Conservation (phyloP, 441 rosid species). For the Aleurites moluccanus region DNA sequence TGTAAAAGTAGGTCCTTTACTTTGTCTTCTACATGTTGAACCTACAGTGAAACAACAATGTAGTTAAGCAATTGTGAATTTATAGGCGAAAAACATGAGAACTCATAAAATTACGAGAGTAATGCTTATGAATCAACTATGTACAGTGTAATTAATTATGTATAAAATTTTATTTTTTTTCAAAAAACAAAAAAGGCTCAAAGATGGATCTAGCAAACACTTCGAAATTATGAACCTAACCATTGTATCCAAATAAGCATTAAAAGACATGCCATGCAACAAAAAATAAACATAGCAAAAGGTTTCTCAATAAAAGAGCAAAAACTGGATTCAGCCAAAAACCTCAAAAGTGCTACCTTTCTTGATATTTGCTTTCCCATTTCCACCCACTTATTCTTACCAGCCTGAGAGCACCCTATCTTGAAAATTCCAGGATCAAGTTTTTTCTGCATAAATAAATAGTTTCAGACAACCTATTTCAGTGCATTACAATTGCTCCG, state of each 20-base stretch:
- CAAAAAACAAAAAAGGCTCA: neutral
- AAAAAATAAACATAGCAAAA: neutral
- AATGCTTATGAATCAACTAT: neutral
- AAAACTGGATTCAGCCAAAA: neutral
- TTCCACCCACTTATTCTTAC: conserved; percentile 84
- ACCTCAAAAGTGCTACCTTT: conserved; percentile 46
- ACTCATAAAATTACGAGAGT: neutral
- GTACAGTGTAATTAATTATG: neutral
- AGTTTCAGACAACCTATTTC: conserved; percentile 17
- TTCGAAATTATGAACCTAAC: neutral
- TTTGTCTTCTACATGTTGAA: conserved; percentile 77
- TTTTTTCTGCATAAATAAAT: conserved; percentile 56
- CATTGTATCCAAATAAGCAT: neutral
- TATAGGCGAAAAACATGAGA: neutral
- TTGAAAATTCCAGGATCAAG: conserved; percentile 61
- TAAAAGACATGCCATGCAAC: neutral
- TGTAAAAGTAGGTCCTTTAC: conserved; percentile 59
- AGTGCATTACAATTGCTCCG: neutral
- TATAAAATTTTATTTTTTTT: no score
- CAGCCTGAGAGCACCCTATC: conserved; percentile 78
- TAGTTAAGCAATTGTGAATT: neutral
- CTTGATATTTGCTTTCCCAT: conserved; percentile 84
- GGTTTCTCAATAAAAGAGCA: neutral
- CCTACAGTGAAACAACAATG: conserved; percentile 39
- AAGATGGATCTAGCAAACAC: neutral